These are phyloP conservation scores for Paralagenidium karlingii DNA, from an alignment of 352 stramenopile genomes.

Conservation along the genomic window DNA sequence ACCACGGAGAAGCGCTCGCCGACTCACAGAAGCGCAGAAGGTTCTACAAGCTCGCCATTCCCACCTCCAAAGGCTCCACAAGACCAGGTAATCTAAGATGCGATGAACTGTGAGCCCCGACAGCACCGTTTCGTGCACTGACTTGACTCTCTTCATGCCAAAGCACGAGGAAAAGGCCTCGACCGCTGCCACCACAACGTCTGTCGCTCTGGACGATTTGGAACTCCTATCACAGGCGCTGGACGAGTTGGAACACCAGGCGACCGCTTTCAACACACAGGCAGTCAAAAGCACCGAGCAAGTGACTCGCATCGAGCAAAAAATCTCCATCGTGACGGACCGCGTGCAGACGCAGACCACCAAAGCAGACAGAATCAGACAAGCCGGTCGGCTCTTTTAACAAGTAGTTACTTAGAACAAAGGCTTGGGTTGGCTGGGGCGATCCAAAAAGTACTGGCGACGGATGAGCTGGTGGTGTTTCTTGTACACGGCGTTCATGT, in stretches of 20 bases:
- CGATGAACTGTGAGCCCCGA: too few species aligned
- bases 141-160: background rate
- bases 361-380: conserved; percentile 24
- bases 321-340: conserved; percentile 46
- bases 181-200: background rate
- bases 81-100: too few species aligned
- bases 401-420: too few species aligned
- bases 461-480: conserved; percentile 67
- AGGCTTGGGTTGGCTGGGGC: too few species aligned
- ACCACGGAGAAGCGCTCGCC: conserved; percentile 18
- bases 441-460: conserved; percentile 81
- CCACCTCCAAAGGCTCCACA: background rate
- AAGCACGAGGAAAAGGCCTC: background rate
- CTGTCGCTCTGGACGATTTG: conserved; percentile 23
- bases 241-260: conserved; percentile 58
- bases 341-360: conserved; percentile 63
- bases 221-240: conserved; percentile 43
- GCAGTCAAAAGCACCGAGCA: conserved; percentile 55
- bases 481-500: conserved; percentile 55
- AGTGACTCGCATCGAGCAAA: conserved; percentile 54
- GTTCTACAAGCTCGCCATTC: conserved; percentile 1
- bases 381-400: too few species aligned
- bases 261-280: conserved; percentile 47
- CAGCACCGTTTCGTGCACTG: too few species aligned
- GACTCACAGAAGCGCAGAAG: background rate